Conservation (phyloP, 2,329 filamentous ascomycete species). For the Calonectria crousiana region DNA sequence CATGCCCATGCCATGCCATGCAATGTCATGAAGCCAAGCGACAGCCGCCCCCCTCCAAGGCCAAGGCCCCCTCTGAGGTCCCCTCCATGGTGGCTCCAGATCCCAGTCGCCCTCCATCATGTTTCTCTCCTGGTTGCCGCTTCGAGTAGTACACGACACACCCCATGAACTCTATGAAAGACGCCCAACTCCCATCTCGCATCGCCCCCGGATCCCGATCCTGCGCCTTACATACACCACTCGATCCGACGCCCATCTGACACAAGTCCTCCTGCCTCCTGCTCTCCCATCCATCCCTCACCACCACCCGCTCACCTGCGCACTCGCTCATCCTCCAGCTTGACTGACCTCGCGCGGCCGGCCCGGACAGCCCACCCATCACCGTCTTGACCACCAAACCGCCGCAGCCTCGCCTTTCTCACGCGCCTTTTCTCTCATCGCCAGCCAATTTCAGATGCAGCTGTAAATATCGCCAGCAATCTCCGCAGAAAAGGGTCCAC, state of each 20-base stretch:
- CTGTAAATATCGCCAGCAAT: neutral
- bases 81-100: conserved; percentile 19
- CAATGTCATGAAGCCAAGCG: conserved; percentile 16
- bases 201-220: conserved; percentile 25
- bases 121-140: conserved; percentile 21
- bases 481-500: conserved; percentile 10
- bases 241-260: conserved; percentile 5
- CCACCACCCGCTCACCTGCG: neutral
- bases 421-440: neutral
- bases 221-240: conserved; percentile 17
- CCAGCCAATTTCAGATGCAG: conserved; percentile 17
- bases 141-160: conserved; percentile 18
- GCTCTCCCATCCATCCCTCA: neutral
- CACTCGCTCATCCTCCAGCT: neutral
- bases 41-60: conserved; percentile 27
- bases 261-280: neutral
- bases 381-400: neutral
- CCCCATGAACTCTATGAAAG: conserved; percentile 41
- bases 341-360: conserved; percentile 10
- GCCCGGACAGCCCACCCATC: conserved; percentile 5
- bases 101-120: conserved; percentile 32
- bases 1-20: conserved; percentile 4
- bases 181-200: conserved; percentile 31
- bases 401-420: neutral
- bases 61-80: conserved; percentile 37